Evolutionary conservation across 208 protist species (phyloP), one percentile per base, ranked within the genome.

Genomic region (Wallacemonas sp.): DNA sequence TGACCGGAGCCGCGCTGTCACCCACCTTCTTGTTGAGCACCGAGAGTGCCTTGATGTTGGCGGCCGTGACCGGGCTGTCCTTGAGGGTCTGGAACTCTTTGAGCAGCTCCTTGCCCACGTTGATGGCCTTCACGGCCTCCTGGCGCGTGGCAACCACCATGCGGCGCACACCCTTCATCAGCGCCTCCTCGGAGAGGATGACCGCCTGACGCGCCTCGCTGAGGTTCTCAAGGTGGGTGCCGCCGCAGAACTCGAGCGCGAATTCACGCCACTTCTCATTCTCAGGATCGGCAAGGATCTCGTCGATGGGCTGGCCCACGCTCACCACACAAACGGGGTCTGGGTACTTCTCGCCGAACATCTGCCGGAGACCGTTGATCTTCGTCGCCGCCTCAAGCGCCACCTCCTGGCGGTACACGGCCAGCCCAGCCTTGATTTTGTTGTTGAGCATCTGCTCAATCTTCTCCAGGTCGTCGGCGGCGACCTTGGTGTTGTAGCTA

Each of bases 261-360:
- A 91, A 97, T 21, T 88, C 70, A n/a, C 75, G 62, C 93, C 86
- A 92, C 77, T 96, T 78, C 33, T 81, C 55, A 55, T 95, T 96
- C 34, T 91, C 81, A 1, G 97, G 96, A 54, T 97, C 79, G 12
- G 70, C 73, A 15, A 99, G 44, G 26, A 99, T 71, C 9, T 90
- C 72, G 19, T 98, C 90, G 36, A 99, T 77, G 17, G 84, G 58
- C 0, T 77, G 63, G 55, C 98, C 98, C 42, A 99, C 82, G 55
- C 92, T 95, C n/a, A 99, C 87, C 31, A 99, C 97, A 68, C 96
- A 91, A 24, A 99, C 98, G 30, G 96, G 97, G 68, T 99, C 97
- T 12, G 98, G 98, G 84, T 99, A 99, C 55, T 97, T 98, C 80
- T 99, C 98, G 58, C 97, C 98, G 68, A 99, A 99, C 70, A 99